These are phyloP conservation scores for Chenopodium album DNA, from an alignment of 148 eudicot species.

Conservation along the genomic window DNA sequence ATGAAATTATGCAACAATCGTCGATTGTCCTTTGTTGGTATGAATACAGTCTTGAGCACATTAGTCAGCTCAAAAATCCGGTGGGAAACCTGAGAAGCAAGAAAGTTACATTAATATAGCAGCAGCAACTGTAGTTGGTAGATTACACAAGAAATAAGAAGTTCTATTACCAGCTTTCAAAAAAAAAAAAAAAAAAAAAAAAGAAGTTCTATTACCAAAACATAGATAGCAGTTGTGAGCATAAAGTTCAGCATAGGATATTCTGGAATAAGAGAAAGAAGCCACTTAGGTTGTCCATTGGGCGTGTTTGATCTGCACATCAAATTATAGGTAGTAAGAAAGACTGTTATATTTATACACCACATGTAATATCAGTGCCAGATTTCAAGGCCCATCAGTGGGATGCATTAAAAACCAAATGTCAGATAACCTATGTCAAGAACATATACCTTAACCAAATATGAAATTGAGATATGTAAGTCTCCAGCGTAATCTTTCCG, in stretches of 20 bases:
- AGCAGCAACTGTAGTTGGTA: neutral
- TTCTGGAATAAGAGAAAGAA: conserved; percentile 78
- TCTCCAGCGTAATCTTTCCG: conserved; percentile 93
- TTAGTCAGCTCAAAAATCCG: conserved; percentile 90
- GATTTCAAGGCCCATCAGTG: neutral
- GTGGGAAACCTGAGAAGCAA: conserved; percentile 63
- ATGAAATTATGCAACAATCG: conserved; percentile 68
- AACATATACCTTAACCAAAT: conserved; percentile 86
- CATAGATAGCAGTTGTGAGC: conserved; percentile 86
- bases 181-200: too few relatives aligned
- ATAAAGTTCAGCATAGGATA: conserved; percentile 95
- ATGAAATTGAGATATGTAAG: conserved; percentile 96
- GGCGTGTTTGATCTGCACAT: conserved; percentile 66
- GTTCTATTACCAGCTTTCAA: too few relatives aligned
- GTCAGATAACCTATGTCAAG: neutral
- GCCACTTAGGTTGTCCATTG: conserved; percentile 99
- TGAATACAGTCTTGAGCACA: conserved; percentile 66
- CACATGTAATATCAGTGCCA: neutral
- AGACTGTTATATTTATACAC: neutral
- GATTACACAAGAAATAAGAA: neutral
- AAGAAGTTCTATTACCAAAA: conserved; percentile 50
- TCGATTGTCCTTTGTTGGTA: conserved; percentile 82
- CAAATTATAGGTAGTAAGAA: neutral
- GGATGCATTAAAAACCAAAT: neutral
- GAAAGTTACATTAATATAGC: neutral